Base-by-base conservation (phyloP, 306 rosid species). In the Ammopiptanthus mongolicus region DNA sequence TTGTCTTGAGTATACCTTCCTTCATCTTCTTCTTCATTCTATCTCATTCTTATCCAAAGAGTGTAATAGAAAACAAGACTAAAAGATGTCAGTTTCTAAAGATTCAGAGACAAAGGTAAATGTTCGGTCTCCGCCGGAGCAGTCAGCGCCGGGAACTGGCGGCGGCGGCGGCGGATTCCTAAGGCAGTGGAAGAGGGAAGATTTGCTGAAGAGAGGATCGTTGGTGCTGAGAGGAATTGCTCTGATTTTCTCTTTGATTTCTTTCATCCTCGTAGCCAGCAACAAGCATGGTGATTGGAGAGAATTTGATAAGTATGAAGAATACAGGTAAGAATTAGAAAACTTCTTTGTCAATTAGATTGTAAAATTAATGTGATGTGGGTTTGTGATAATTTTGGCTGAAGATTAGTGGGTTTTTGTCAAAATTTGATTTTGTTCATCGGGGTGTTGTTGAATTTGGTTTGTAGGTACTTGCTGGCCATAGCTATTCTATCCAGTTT, bases 261-360 rank as follows among this genome's bases (percentile, higher is more conserved):
- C 97, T 5, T 76, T 89, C 71, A 46, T 91, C 0, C 53, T 88
- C 63, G 81, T 89, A 85, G 91, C 86, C 50, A 87, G 81, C 51
- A 93, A 90, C 78, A 74, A 77, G 6, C 93, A 90, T 66, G 91
- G 89, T 31, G 59, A 65, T 51, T 25, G 71, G 84, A 21, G 23
- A 34, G 31, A 86, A 0, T 93, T 90, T 41, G 84, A 83, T n/a
- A 6, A 59, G 1, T 86, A 65, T 18, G 78, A 84, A 39, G 93
- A 90, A 81, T 88, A 67, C 65, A 88, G 88, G 93, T 87, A 18
- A 0, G 3, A 3, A 23, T 2, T 1, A n/a, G 9, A 34, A 21
- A 21, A 46, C 8, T 10, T 36, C 0, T 44, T 52, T 11, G 17
- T 39, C 18, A 61, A 17, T 34, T 21, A 48, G 8, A 4, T 37